A percentile compares a stretch with the other conserved stretches of the same genome.
Evolutionary conservation across 2,329 filamentous ascomycete genomes (phyloP).

Genomic region (Aspergillus ibericus): DNA sequence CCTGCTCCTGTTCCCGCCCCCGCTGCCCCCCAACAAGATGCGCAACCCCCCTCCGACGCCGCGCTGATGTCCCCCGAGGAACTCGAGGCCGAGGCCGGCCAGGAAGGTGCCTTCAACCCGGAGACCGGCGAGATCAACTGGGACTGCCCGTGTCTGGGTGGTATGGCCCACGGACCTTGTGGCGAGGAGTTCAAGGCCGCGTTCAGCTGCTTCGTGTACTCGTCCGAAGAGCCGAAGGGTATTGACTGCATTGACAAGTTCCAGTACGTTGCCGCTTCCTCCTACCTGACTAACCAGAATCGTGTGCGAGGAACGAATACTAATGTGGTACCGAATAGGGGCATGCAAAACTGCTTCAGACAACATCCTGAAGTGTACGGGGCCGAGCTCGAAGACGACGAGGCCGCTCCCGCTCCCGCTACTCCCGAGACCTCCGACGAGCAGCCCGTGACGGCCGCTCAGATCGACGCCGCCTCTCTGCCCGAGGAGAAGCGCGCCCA

Average conservation of each 20-base stretch:
- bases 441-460: slow-evolving; percentile 20
- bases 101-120: slow-evolving; percentile 93
- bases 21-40: slow-evolving; percentile 17
- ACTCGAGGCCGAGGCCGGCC: slow-evolving; percentile 76
- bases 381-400: slow-evolving; percentile 78
- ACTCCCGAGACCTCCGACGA: slow-evolving; percentile 24
- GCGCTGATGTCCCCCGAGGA: slow-evolving; percentile 49
- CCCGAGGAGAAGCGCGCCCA: slow-evolving; percentile 27
- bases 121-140: slow-evolving; percentile 99
- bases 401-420: slow-evolving; percentile 38
- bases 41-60: slow-evolving; percentile 15
- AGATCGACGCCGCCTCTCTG: slow-evolving; percentile 26
- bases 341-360: slow-evolving; percentile 97
- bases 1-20: slow-evolving; percentile 20
- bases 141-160: slow-evolving; percentile 96
- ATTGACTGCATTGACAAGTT: slow-evolving; percentile 98
- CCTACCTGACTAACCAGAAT: not conserved
- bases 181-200: slow-evolving; percentile 93
- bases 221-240: slow-evolving; percentile 90
- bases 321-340: slow-evolving; percentile 63
- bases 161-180: slow-evolving; percentile 95
- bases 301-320: no score
- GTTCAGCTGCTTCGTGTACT: slow-evolving; percentile 98
- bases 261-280: slow-evolving; percentile 63
- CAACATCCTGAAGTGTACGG: slow-evolving; percentile 91